Evolutionary conservation across 75 land plant species (phyloP), one percentile per base, ranked within the genome.

Genomic region (Picea sitchensis): DNA sequence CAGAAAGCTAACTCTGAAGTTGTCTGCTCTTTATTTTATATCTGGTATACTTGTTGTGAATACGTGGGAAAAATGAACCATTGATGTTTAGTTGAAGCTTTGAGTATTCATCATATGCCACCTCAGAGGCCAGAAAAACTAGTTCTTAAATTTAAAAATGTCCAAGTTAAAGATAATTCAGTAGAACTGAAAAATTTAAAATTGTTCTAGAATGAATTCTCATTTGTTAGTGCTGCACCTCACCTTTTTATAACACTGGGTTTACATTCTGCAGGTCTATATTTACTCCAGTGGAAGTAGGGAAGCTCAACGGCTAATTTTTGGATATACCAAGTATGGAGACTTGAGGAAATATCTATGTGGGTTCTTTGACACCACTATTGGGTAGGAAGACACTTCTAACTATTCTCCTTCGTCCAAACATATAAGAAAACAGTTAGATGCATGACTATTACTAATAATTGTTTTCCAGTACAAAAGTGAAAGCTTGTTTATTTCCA

Each of bases 271-370:
- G 30, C 85, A 95, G 98, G 94, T 90, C 5, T 98, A 98, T 80
- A 98, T 98, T 44, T 98, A 95, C 76, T 98, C 99, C 0, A 98
- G 99, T 88, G 99, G 99, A 44, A 98, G 99, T 77, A 86, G 98
- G 82, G 90, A 93, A 81, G 99, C 98, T 3, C 99, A 98, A 59
- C 86, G 93, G 83, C 94, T 95, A 21, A 82, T 98, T 32, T 95
- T 98, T 87, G 99, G 98, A 36, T 86, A 98, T 76, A 90, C 96
- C 69, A 83, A 84, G n/a, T 86, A 86, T 83, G 99, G 99, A 26
- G 99, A 98, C 77, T 84, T 98, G 75, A 88, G 99, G 76, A 85
- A 87, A 59, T 93, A 92, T 69, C 56, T 98, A 14, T 93, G 87
- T 83, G 99, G 99, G 31, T 98, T 86, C 85, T 98, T 98, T 82